These are phyloP conservation scores for Aspergillus niger DNA, from an alignment of 2,329 filamentous ascomycete genomes.

Conservation along the genomic window DNA sequence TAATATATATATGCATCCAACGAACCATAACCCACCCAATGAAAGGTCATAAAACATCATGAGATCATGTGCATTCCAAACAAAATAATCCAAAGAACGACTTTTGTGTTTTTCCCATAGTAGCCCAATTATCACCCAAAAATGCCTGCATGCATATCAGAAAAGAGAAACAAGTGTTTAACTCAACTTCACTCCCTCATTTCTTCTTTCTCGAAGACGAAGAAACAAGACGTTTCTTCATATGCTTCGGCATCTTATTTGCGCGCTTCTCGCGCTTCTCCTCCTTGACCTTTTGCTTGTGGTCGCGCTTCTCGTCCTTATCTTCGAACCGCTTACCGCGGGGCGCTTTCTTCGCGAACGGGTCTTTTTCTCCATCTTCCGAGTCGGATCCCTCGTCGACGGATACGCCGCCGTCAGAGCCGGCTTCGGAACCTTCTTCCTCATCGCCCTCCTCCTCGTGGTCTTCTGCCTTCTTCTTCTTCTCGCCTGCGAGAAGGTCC, in stretches of 20 bases:
- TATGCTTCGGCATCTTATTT: conserved; percentile 92
- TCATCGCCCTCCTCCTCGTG: conserved; percentile 37
- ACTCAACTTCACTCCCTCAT: conserved; percentile 18
- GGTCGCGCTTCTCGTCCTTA: conserved; percentile 84
- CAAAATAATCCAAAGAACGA: conserved; percentile 10
- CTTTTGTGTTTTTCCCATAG: conserved; percentile 6
- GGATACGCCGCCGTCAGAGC: conserved; percentile 40
- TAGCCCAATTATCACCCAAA: not conserved
- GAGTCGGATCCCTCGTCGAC: conserved; percentile 33
- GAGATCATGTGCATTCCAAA: conserved; percentile 29
- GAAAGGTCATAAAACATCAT: conserved; percentile 26
- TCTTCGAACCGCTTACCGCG: conserved; percentile 85
- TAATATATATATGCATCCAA: conserved; percentile 12
- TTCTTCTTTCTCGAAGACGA: conserved; percentile 39
- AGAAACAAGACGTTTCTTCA: conserved; percentile 69
- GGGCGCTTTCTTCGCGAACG: conserved; percentile 67
- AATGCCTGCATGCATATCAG: too few relatives aligned
- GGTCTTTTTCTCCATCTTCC: conserved; percentile 46
- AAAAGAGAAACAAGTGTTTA: too few relatives aligned
- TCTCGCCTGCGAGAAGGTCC: conserved; percentile 73
- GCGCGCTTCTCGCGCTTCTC: conserved; percentile 91
- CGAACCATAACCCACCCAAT: conserved; percentile 16
- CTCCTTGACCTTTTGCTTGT: conserved; percentile 91
- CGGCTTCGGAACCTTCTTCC: conserved; percentile 32
- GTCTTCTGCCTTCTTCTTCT: conserved; percentile 17